Base-by-base conservation (phyloP, 768 basidiomycete species). In the Mycena indigotica region DNA sequence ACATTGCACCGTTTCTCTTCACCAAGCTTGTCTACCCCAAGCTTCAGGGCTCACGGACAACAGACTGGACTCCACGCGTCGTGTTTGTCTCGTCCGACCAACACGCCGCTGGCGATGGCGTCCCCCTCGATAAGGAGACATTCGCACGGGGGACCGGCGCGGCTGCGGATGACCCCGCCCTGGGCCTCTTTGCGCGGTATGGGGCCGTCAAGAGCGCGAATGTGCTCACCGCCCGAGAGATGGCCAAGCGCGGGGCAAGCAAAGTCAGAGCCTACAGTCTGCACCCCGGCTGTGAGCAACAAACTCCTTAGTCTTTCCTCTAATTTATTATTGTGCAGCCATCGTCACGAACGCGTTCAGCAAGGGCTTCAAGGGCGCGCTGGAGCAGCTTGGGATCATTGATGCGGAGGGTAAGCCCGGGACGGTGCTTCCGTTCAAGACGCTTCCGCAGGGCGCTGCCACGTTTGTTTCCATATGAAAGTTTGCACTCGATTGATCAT, bases 41-140 rank as follows among this genome's bases (percentile, higher is more conserved):
- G n/a, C 24, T 30, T 52, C 29, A 51, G 68, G 54, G 58, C 66
- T 48, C 24, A 12, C 52, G 56, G 26, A 26, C 13, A 32, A 15
- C 12, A 8, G 41, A 1, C 1, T 57, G 48, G 13, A 53, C 44
- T 15, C 57, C 52, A 26, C 57, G 57, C 25, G 44, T 58, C 13
- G 57, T 58, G 3, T 45, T 48, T 41, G 44, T 58, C 17, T 26
- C 28, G 6, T 32, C 51, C 38, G 16, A 8, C 3, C 21, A 26
- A 13, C 57, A 58, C 40, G 8, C 12, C 1, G 25, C 17, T 28
- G 26, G 40, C 13, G 19, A 2, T 23, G 44, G 45, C 16, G 28
- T 57, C 21, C 38, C 46, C 8, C 32, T 57, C 8, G 32, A 12
- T 5, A 44, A 6, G 41, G 41, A 44, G 44, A n/a, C 6, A 21